phyloP scores from a whole-genome alignment of 768 basidiomycete genomes.

The Agrocybe chaxingu region DNA sequence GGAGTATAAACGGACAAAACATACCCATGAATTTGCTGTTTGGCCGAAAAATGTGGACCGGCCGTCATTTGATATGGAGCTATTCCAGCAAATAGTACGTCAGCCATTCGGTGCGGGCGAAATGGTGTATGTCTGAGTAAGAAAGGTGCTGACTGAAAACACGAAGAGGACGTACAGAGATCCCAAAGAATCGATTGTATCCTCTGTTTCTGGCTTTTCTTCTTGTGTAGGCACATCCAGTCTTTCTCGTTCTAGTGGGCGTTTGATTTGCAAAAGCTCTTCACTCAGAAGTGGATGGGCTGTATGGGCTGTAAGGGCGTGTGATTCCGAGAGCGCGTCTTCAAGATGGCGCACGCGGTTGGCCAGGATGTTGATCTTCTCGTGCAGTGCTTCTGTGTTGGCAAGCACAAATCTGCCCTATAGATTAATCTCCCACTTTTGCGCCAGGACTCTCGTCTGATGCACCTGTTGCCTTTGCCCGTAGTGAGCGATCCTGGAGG shows the following conservation, averaged over 20 bases:
- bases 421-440: slow-evolving; percentile 4
- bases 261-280: slow-evolving; percentile 62
- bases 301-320: slow-evolving; percentile 43
- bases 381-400: slow-evolving; percentile 66
- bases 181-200: slow-evolving; percentile 61
- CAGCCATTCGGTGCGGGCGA: slow-evolving; percentile 9
- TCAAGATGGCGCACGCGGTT: slow-evolving; percentile 67
- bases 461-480: slow-evolving; percentile 68
- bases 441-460: neutral
- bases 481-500: slow-evolving; percentile 62
- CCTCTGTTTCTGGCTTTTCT: slow-evolving; percentile 45
- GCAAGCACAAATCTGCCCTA: slow-evolving; percentile 60
- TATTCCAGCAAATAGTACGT: slow-evolving; percentile 19
- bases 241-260: slow-evolving; percentile 62
- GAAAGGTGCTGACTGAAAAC: slow-evolving; percentile 2
- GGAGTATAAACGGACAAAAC: slow-evolving; percentile 16
- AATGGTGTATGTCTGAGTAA: slow-evolving; percentile 1
- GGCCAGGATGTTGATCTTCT: slow-evolving; percentile 60
- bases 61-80: slow-evolving; percentile 61
- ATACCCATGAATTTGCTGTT: slow-evolving; percentile 68
- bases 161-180: slow-evolving; percentile 44
- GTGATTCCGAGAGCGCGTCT: slow-evolving; percentile 56
- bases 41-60: slow-evolving; percentile 64
- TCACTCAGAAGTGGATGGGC: slow-evolving; percentile 58
- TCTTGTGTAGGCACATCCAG: slow-evolving; percentile 34